A percentile compares a stretch with the other conserved stretches of the same genome.
These are phyloP conservation scores for Heimioporus sp. DNA, from an alignment of 768 basidiomycete species.

Conservation along the genomic window DNA sequence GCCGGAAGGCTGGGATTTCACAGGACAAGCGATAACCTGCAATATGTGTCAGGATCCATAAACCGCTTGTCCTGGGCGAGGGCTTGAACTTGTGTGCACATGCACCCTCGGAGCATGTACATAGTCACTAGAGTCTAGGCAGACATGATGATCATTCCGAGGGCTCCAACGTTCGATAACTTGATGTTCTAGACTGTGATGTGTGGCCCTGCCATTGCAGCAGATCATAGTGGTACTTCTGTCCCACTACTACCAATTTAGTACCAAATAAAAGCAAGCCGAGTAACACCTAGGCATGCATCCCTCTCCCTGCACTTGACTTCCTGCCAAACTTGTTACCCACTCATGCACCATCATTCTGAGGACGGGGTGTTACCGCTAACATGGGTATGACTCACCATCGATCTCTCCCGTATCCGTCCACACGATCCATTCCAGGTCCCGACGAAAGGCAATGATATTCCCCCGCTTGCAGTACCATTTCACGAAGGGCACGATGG, in stretches of 20 bases:
- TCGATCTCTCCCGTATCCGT: neutral
- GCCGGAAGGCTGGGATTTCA: neutral
- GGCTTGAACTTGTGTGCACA: too few species aligned
- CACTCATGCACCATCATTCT: neutral
- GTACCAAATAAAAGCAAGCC: too few species aligned
- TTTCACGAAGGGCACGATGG: constrained; percentile 1
- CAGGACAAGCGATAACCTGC: too few species aligned
- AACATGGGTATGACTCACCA: constrained; percentile 9
- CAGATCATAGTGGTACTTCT: too few species aligned
- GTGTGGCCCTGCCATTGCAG: too few species aligned
- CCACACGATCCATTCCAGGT: constrained; percentile 1
- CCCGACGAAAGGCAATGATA: constrained; percentile 14
- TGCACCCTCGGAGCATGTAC: too few species aligned
- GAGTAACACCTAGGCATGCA: too few species aligned
- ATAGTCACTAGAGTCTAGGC: neutral
- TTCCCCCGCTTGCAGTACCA: constrained; percentile 21
- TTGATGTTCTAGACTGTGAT: neutral
- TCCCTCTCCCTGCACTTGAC: neutral
- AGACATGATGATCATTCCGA: constrained; percentile 1
- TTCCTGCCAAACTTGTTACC: neutral
- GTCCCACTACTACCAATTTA: neutral
- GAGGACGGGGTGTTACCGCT: constrained; percentile 7
- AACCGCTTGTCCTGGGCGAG: too few species aligned
- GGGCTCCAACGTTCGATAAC: neutral
- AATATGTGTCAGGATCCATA: too few species aligned